phyloP scores from a whole-genome alignment of 163 green algal genomes.

The Chlamydomonas reinhardtii region DNA sequence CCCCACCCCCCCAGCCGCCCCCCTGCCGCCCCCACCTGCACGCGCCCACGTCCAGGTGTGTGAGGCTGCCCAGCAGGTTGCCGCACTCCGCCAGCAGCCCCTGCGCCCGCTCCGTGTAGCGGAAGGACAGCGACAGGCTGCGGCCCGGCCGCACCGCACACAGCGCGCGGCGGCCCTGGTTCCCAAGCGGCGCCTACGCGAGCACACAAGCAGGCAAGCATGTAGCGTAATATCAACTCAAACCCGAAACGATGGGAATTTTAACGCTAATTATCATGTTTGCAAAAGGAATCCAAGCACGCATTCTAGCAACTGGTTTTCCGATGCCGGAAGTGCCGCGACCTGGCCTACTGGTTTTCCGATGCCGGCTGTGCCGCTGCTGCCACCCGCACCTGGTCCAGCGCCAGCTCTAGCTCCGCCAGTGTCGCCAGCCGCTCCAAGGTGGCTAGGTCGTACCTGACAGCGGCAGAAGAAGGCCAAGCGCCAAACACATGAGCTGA shows the following conservation, averaged over 20 bases:
- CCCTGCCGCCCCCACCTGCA: slow-evolving; percentile 20
- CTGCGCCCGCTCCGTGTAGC: slow-evolving; percentile 45
- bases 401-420: slow-evolving; percentile 43
- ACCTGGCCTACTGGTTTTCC: too few species aligned
- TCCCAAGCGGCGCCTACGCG: not conserved
- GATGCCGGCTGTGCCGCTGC: too few species aligned
- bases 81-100: slow-evolving; percentile 37
- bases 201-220: too few species aligned
- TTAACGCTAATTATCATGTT: too few species aligned
- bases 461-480: too few species aligned
- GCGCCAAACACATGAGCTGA: too few species aligned
- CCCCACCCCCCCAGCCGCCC: too few species aligned
- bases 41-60: slow-evolving; percentile 42
- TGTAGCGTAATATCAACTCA: too few species aligned
- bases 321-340: too few species aligned
- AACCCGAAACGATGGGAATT: too few species aligned
- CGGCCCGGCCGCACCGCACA: slow-evolving; percentile 26
- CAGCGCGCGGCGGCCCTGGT: slow-evolving; percentile 8
- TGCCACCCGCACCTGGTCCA: slow-evolving; percentile 28
- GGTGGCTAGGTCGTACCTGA: slow-evolving; percentile 28
- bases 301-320: too few species aligned
- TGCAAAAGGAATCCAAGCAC: too few species aligned
- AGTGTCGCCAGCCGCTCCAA: slow-evolving; percentile 25
- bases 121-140: slow-evolving; percentile 31
- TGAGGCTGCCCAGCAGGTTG: slow-evolving; percentile 35